Percentiles rank a stretch among this genome's conserved stretches.
Conservation (phyloP, 2,329 filamentous ascomycete genomes). For the Colletotrichum eremochloae region DNA sequence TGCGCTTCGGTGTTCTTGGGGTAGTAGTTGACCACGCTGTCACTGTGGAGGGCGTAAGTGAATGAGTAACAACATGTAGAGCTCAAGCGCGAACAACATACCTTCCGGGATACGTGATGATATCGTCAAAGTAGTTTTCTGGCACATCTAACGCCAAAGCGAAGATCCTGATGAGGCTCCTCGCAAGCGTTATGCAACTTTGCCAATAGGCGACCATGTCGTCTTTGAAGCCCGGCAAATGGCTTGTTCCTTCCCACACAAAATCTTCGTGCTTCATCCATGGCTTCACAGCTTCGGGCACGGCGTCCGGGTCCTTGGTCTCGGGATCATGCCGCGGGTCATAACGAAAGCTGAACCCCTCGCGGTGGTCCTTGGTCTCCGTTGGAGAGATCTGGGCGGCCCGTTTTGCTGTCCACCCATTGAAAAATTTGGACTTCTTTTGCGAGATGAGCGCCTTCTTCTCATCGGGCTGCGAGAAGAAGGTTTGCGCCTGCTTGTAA, state of each 20-base stretch:
- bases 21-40: slow-evolving; percentile 59
- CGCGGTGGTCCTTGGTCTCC: slow-evolving; percentile 49
- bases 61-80: too few species aligned
- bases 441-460: slow-evolving; percentile 46
- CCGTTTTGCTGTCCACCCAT: slow-evolving; percentile 51
- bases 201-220: slow-evolving; percentile 42
- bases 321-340: slow-evolving; percentile 58
- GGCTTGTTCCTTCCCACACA: slow-evolving; percentile 43
- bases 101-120: slow-evolving; percentile 43
- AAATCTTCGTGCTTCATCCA: slow-evolving; percentile 44
- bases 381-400: slow-evolving; percentile 47
- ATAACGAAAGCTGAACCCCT: slow-evolving; percentile 53
- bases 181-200: slow-evolving; percentile 45
- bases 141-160: slow-evolving; percentile 45
- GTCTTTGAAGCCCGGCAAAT: slow-evolving; percentile 40
- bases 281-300: slow-evolving; percentile 38
- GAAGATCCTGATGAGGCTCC: slow-evolving; percentile 45
- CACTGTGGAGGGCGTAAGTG: slow-evolving; percentile 19
- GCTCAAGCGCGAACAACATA: not conserved
- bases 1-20: slow-evolving; percentile 53
- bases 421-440: slow-evolving; percentile 51
- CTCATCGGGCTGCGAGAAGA: slow-evolving; percentile 50
- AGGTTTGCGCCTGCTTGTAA: slow-evolving; percentile 43
- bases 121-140: slow-evolving; percentile 43
- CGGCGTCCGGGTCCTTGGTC: slow-evolving; percentile 47